Evolutionary conservation across 2,329 filamentous ascomycete genomes (phyloP), one percentile per base, ranked within the genome.

Genomic region (Fusarium goolgardi): DNA sequence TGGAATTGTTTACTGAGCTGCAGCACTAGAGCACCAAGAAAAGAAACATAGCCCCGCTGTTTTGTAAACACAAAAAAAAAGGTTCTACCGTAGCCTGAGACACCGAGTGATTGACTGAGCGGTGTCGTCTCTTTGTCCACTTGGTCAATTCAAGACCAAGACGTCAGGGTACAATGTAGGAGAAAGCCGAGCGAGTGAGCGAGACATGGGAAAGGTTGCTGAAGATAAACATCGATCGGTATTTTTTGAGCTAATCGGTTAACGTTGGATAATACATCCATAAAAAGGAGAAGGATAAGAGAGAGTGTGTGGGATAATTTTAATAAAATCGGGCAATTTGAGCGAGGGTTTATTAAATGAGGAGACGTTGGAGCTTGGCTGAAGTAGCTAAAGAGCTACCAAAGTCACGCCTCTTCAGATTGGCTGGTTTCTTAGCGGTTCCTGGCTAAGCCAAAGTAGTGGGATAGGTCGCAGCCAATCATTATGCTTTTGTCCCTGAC

Each of bases 381-480:
- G 54, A 40, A n/a, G 18, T n/a, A 44, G 25, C 41, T 44, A 37
- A 23, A 50, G 55, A 65, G 53, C 59, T 50, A 53, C 52, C 37
- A 46, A 53, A 62, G 57, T 57, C 43, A 59, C 54, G 27, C 55
- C 62, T 43, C 34, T 15, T 23, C 10, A 49, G 59, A 71, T 71
- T 71, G 70, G 70, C 25, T 39, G 45, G 39, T 40, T 34, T 34
- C 31, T 44, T 43, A 59, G 59, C 65, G 63, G 74, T 74, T 74
- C 73, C 73, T 75, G 74, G 68, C 66, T 73, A 72, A 62, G 40
- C 34, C 71, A 56, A 66, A 63, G 65, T 55, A 49, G 51, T 39
- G 63, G 43, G 43, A n/a, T n/a, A 11, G 3, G 1, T 3, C 5
- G 27, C 8, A 43, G 13, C 74, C 74, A 75, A 75, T 75, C 37